Evolutionary conservation across 352 stramenopile genomes (phyloP).

Genomic region (Pythium guiyangense): DNA sequence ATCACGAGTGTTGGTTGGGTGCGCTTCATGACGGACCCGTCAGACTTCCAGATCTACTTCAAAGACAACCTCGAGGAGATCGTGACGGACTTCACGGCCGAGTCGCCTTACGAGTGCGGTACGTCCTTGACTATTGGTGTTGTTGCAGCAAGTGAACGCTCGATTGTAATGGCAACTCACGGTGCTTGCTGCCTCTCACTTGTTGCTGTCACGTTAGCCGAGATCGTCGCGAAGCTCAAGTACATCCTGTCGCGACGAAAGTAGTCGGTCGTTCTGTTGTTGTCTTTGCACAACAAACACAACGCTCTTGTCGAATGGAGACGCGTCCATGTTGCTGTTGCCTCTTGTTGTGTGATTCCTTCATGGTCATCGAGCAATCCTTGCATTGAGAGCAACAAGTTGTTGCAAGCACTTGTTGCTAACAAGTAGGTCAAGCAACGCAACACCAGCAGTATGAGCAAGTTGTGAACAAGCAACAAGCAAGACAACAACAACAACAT

Average conservation of each 20-base stretch:
- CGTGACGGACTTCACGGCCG: slow-evolving; percentile 85
- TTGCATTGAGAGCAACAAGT: not conserved
- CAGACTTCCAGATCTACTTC: slow-evolving; percentile 88
- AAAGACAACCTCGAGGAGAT: slow-evolving; percentile 88
- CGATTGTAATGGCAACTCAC: not conserved
- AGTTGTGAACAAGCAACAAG: no score
- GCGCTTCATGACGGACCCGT: slow-evolving; percentile 81
- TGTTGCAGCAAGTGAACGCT: no score
- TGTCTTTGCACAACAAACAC: no score
- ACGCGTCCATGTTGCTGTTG: no score
- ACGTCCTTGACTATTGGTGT: no score
- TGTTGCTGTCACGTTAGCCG: slow-evolving; percentile 32
- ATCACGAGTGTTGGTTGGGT: slow-evolving; percentile 86
- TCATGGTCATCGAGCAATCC: not conserved
- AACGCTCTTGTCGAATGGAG: no score
- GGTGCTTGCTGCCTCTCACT: not conserved
- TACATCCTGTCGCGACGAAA: slow-evolving; percentile 86
- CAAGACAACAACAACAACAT: no score
- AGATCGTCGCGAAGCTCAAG: slow-evolving; percentile 89
- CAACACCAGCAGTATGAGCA: no score
- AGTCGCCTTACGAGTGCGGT: slow-evolving; percentile 88
- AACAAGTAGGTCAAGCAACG: no score
- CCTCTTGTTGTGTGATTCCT: not conserved
- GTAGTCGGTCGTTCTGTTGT: slow-evolving; percentile 20
- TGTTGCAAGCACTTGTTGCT: no score